phyloP scores from a whole-genome alignment of 1,139 yeast genomes.

The Suhomyces chickasaworum region DNA sequence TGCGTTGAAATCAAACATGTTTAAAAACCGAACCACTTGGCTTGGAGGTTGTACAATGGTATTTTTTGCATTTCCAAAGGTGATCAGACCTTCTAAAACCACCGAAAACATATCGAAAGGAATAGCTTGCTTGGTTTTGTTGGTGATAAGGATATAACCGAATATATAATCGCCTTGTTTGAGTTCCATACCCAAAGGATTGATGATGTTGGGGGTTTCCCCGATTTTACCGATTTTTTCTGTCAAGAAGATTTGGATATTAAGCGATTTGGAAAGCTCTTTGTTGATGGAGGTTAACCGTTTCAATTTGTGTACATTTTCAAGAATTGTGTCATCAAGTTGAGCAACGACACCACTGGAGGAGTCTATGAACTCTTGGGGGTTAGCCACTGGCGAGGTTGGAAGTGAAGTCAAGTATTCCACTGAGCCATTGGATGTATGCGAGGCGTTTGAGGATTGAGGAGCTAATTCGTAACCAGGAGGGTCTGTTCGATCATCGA shows the following conservation, averaged over 20 bases:
- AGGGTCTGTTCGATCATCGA: slow-evolving; percentile 38
- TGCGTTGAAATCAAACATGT: slow-evolving; percentile 47
- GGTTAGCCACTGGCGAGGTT: slow-evolving; percentile 22
- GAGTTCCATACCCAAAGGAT: slow-evolving; percentile 34
- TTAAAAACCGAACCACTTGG: slow-evolving; percentile 29
- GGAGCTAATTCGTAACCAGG: slow-evolving; percentile 40
- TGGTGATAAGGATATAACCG: slow-evolving; percentile 42
- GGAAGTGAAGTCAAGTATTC: slow-evolving; percentile 26
- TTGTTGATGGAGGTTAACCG: slow-evolving; percentile 35
- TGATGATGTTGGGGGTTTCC: slow-evolving; percentile 30
- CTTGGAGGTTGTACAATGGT: slow-evolving; percentile 22
- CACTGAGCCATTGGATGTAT: slow-evolving; percentile 17
- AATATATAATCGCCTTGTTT: slow-evolving; percentile 44
- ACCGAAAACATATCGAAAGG: slow-evolving; percentile 47
- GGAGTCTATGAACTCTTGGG: slow-evolving; percentile 8
- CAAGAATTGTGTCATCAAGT: slow-evolving; percentile 37
- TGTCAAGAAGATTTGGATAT: slow-evolving; percentile 34
- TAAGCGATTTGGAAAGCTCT: slow-evolving; percentile 30
- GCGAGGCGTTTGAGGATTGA: slow-evolving; percentile 21
- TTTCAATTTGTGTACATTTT: slow-evolving; percentile 40
- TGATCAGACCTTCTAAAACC: slow-evolving; percentile 38
- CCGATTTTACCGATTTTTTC: slow-evolving; percentile 36
- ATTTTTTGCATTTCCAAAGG: slow-evolving; percentile 25
- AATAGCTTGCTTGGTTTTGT: slow-evolving; percentile 30
- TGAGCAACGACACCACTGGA: slow-evolving; percentile 15